These are phyloP conservation scores for Cenococcum geophilum DNA, from an alignment of 495 filamentous ascomycete species.

Conservation along the genomic window DNA sequence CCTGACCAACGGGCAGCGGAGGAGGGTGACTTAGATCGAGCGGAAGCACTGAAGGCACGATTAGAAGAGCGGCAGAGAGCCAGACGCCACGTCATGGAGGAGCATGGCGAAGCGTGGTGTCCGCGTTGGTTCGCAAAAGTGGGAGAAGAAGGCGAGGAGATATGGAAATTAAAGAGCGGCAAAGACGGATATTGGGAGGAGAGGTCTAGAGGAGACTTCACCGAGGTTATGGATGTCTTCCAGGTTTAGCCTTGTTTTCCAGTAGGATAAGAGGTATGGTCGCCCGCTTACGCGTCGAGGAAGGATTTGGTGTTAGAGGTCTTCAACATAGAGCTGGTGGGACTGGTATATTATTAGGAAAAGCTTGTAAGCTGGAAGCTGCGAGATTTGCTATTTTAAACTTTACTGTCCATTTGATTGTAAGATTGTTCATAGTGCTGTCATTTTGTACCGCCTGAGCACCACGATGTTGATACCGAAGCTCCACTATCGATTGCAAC, in stretches of 20 bases:
- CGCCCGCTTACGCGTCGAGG: too few relatives aligned
- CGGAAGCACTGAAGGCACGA: slow-evolving; percentile 73
- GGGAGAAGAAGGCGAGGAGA: slow-evolving; percentile 52
- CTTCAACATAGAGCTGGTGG: too few relatives aligned
- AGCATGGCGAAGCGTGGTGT: slow-evolving; percentile 58
- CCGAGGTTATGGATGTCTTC: slow-evolving; percentile 67
- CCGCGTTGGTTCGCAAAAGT: slow-evolving; percentile 80
- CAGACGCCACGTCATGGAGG: slow-evolving; percentile 69
- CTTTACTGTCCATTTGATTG: too few relatives aligned
- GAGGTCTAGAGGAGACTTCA: slow-evolving; percentile 62
- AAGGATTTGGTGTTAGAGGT: too few relatives aligned
- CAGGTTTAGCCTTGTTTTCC: slow-evolving; percentile 30
- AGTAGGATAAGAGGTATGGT: too few relatives aligned
- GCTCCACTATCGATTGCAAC: too few relatives aligned
- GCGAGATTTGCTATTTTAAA: too few relatives aligned
- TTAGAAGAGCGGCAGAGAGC: slow-evolving; percentile 82
- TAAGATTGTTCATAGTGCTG: too few relatives aligned
- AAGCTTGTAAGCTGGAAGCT: too few relatives aligned
- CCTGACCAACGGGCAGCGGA: slow-evolving; percentile 92
- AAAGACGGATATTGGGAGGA: slow-evolving; percentile 92
- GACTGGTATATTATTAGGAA: too few relatives aligned
- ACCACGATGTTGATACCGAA: too few relatives aligned
- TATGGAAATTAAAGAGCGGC: slow-evolving; percentile 74
- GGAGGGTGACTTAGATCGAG: slow-evolving; percentile 71
- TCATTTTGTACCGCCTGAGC: too few relatives aligned